A percentile compares a stretch with the other conserved stretches of the same genome.
Evolutionary conservation across 495 filamentous ascomycete species (phyloP).

Genomic region (Aspergillus homomorphus): DNA sequence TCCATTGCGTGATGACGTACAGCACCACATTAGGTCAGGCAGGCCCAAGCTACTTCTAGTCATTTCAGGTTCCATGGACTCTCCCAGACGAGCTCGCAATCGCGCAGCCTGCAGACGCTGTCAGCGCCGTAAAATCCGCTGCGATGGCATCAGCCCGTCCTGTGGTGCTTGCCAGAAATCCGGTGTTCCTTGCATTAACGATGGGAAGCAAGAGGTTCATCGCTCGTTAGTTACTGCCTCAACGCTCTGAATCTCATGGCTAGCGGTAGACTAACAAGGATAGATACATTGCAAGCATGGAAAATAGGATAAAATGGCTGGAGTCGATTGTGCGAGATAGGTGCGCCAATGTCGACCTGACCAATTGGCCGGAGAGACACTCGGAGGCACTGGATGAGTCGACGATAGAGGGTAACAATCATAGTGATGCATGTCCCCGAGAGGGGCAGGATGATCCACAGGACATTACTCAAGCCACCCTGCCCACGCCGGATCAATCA

Average conservation of each 20-base stretch:
- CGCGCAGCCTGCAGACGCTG: conserved; percentile 42
- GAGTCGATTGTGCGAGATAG: conserved; percentile 38
- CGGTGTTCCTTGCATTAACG: conserved; percentile 38
- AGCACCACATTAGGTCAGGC: not conserved
- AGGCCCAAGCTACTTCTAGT: not conserved
- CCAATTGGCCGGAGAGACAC: conserved; percentile 19
- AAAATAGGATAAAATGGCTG: conserved; percentile 40
- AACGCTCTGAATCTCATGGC: not conserved
- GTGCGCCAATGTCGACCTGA: conserved; percentile 30
- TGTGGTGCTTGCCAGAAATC: conserved; percentile 41
- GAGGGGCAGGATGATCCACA: too few species aligned
- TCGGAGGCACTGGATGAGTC: not conserved
- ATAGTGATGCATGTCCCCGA: not conserved
- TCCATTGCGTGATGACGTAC: too few species aligned
- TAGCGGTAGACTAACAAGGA: not conserved
- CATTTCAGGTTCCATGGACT: conserved; percentile 22
- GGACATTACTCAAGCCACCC: too few species aligned
- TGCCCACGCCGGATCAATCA: too few species aligned
- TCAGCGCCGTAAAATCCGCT: conserved; percentile 36
- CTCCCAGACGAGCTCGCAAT: conserved; percentile 29
- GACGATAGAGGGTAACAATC: conserved; percentile 6
- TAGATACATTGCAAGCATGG: conserved; percentile 41
- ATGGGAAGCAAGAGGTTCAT: conserved; percentile 42
- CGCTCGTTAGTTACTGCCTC: conserved; percentile 26
- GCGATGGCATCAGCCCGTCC: conserved; percentile 27